Conservation (phyloP, 2,329 filamentous ascomycete genomes). For the Shiraia sp. region DNA sequence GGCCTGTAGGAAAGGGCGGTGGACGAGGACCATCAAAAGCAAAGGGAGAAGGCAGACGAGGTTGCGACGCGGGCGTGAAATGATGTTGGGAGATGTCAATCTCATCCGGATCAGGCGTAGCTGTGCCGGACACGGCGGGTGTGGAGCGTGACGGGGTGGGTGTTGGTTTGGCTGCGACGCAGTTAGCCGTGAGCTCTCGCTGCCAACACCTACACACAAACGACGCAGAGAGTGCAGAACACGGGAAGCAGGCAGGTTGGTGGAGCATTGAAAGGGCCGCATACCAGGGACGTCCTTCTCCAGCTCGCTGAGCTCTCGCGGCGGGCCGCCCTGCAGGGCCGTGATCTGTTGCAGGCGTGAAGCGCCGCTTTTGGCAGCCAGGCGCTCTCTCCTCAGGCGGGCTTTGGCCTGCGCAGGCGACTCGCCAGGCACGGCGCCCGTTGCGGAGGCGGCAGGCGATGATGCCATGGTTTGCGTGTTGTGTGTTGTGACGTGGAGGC, state of each 20-base stretch:
- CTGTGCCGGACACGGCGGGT: conserved; percentile 28
- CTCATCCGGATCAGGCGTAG: conserved; percentile 67
- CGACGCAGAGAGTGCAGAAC: neutral
- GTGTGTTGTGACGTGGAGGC: too few species aligned
- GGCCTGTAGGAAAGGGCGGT: conserved; percentile 21
- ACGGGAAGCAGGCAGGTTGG: conserved; percentile 8
- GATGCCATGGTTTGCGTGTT: conserved; percentile 24
- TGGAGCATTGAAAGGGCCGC: conserved; percentile 7
- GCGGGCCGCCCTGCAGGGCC: conserved; percentile 62
- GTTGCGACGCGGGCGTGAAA: conserved; percentile 60
- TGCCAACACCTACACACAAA: neutral
- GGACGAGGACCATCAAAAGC: conserved; percentile 31
- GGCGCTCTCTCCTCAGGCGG: conserved; percentile 75
- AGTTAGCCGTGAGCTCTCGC: conserved; percentile 22
- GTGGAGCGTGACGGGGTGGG: conserved; percentile 20
- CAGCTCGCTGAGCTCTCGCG: conserved; percentile 39
- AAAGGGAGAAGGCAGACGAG: conserved; percentile 45
- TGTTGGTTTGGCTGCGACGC: conserved; percentile 25
- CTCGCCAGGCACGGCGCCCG: conserved; percentile 25
- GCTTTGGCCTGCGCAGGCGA: conserved; percentile 61
- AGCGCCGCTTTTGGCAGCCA: conserved; percentile 75
- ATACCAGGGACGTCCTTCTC: conserved; percentile 42
- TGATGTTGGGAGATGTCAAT: conserved; percentile 78
- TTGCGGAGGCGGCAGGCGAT: conserved; percentile 14
- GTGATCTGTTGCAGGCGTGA: conserved; percentile 76